Evolutionary conservation across 768 basidiomycete species (phyloP), one percentile per base, ranked within the genome.

Genomic region (Pilatotrama ljubarskyi): DNA sequence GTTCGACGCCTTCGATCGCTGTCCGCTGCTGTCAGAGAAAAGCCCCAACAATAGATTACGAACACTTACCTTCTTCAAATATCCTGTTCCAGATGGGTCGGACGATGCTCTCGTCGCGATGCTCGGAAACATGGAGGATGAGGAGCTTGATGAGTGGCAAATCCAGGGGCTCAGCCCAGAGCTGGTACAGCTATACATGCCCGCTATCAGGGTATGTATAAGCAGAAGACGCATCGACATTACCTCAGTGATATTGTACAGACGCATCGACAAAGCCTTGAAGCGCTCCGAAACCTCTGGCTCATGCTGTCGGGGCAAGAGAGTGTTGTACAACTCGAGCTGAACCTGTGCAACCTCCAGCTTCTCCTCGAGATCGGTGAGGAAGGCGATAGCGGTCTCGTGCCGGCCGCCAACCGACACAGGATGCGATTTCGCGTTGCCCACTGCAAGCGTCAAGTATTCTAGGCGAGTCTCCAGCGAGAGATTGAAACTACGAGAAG

Each of bases 321-420:
- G 78, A 11, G 78, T 76, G 64, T 90, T 83, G 68, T 86, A 91
- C 47, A 97, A 82, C 73, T 98, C 96, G n/a, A 95, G 77, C 70
- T 99, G 97, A 9, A 98, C 93, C 74, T 96, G 91, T 6, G 95
- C 92, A 24, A 99, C 97, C 43, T 99, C 97, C 13, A 98, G 82
- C 70, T 95, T 94, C 74, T 99, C 97, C 77, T 98, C 95, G 18
- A 97, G 79, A 65, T 92, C 90, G 0, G 90, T 93, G n/a, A 96
- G 82, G 78, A 98, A 97, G 50, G 92, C 88, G 50, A 98, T 93
- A n/a, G 93, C 92, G 29, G 88, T 89, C 71, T 95, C 91, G 65
- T 94, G 90, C 58, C 84, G 80, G 10, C 90, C 88, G 29, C 84
- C 82, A 17, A 83, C 79, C 18, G 93, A 87, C 9, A 92, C 83